A percentile compares a stretch with the other conserved stretches of the same genome.
Evolutionary conservation across 352 stramenopile genomes (phyloP).

Genomic region (Phytophthora macrochlamydospora): DNA sequence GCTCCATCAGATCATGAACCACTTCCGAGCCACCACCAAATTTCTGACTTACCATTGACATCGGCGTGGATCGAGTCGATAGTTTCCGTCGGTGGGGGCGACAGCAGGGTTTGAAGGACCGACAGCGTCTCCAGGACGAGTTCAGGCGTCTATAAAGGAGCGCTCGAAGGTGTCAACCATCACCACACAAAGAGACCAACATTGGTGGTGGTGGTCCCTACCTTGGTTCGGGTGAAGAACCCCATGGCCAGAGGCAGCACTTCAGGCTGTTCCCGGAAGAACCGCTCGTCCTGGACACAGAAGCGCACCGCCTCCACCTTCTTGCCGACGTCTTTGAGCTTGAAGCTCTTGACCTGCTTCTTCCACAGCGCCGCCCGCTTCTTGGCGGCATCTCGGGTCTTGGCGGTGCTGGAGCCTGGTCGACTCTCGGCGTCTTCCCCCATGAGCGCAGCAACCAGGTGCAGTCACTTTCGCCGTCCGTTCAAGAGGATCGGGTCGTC

Average conservation of each 20-base stretch:
- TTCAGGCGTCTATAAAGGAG: constrained; percentile 30
- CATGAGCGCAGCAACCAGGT: too few relatives aligned
- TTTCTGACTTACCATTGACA: constrained; percentile 38
- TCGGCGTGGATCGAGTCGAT: constrained; percentile 40
- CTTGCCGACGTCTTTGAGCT: constrained; percentile 68
- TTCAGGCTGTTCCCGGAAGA: constrained; percentile 61
- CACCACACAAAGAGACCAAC: background rate
- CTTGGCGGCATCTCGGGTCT: constrained; percentile 32
- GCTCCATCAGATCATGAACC: constrained; percentile 2
- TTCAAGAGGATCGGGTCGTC: constrained; percentile 19
- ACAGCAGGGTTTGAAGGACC: constrained; percentile 34
- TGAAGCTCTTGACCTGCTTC: constrained; percentile 65
- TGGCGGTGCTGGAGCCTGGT: constrained; percentile 22
- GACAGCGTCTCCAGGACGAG: constrained; percentile 42
- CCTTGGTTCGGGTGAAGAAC: constrained; percentile 60
- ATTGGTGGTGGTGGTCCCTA: constrained; percentile 28
- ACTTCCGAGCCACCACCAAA: background rate
- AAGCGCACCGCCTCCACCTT: constrained; percentile 64
- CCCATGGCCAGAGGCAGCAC: constrained; percentile 56
- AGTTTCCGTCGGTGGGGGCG: constrained; percentile 4
- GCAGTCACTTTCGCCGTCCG: constrained; percentile 7
- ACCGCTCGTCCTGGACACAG: constrained; percentile 54
- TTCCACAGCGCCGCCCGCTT: constrained; percentile 51
- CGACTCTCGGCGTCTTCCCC: constrained; percentile 22
- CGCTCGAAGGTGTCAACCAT: constrained; percentile 2